Conservation (phyloP, 2,329 filamentous ascomycete genomes). For the Calonectria pseudoreteaudii region DNA sequence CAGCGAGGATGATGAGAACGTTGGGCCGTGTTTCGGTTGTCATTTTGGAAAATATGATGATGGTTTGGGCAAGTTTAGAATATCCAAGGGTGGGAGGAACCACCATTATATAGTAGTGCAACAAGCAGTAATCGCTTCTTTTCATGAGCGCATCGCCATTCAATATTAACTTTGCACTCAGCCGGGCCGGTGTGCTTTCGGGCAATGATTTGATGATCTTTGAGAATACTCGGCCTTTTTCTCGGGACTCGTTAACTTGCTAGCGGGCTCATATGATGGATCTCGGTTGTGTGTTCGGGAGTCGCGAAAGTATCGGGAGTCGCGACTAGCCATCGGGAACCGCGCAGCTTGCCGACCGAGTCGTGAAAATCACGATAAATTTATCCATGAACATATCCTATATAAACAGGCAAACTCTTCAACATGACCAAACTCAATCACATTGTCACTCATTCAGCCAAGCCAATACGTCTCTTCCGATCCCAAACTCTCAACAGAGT, state of each 20-base stretch:
- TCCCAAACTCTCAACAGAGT: neutral
- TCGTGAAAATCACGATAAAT: neutral
- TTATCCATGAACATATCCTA: neutral
- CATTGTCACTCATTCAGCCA: neutral
- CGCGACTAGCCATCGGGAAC: neutral
- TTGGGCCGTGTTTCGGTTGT: constrained; percentile 29
- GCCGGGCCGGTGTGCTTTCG: neutral
- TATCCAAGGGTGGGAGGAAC: neutral
- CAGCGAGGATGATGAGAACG: constrained; percentile 44
- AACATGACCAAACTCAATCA: neutral
- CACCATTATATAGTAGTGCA: neutral
- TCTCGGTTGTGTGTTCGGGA: neutral
- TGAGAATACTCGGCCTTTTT: neutral
- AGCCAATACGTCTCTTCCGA: neutral
- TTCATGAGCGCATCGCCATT: neutral
- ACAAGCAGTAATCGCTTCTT: no score
- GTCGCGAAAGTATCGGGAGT: neutral
- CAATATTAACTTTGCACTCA: neutral
- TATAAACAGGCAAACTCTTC: neutral
- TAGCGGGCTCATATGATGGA: neutral
- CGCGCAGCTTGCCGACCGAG: neutral
- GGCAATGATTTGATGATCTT: neutral
- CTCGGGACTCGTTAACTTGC: neutral
- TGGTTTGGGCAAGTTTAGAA: neutral
- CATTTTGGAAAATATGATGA: neutral